These are phyloP conservation scores for Globisporangium nodosum DNA, from an alignment of 352 stramenopile species.

Conservation along the genomic window DNA sequence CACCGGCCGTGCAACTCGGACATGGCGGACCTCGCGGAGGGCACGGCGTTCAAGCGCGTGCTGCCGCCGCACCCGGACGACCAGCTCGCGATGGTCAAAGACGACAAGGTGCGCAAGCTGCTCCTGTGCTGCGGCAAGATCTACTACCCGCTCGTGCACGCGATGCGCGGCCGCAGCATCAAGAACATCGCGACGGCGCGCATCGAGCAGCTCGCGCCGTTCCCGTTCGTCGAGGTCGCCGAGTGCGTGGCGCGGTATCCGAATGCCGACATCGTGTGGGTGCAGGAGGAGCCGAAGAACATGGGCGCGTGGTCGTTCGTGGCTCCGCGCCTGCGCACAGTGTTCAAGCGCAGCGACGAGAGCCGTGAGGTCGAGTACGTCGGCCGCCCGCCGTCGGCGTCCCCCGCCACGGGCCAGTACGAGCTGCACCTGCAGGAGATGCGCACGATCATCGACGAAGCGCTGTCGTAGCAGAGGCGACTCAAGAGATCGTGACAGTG, in stretches of 20 bases:
- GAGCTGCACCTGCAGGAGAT: conserved; percentile 81
- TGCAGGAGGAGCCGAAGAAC: conserved; percentile 98
- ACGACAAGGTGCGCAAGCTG: conserved; percentile 71
- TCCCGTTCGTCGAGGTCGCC: conserved; percentile 96
- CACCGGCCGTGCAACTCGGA: conserved; percentile 79
- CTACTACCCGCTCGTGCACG: conserved; percentile 72
- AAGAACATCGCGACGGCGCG: conserved; percentile 62
- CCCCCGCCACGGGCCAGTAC: conserved; percentile 94
- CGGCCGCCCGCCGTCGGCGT: conserved; percentile 91
- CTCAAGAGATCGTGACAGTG: no score
- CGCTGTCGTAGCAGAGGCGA: conserved; percentile 29
- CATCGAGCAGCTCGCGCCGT: conserved; percentile 91
- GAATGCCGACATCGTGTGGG: conserved; percentile 96
- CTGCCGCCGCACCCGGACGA: conserved; percentile 72
- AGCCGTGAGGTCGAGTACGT: conserved; percentile 84
- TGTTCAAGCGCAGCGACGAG: conserved; percentile 83
- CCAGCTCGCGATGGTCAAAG: conserved; percentile 49
- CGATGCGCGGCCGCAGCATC: conserved; percentile 48
- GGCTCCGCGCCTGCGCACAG: conserved; percentile 90
- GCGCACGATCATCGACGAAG: conserved; percentile 88
- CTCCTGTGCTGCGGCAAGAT: conserved; percentile 83
- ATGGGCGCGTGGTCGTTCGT: conserved; percentile 96
- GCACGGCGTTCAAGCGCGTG: conserved; percentile 60
- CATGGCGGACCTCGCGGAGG: conserved; percentile 51
- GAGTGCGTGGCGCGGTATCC: conserved; percentile 86